Conservation (phyloP, 768 basidiomycete species). For the Psilocybe sp. region DNA sequence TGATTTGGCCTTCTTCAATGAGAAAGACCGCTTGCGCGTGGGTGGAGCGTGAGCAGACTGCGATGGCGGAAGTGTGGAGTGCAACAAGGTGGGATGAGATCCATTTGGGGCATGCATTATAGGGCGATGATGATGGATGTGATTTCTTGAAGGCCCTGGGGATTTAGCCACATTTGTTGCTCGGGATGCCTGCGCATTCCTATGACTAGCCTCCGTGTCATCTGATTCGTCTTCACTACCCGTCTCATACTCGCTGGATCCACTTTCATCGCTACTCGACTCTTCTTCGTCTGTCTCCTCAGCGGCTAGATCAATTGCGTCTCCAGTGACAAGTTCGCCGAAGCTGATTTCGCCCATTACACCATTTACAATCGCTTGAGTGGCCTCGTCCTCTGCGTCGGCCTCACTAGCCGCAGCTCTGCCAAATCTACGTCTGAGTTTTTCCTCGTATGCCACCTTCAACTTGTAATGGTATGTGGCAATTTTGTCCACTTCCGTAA, state of each 20-base stretch:
- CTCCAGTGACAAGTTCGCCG: constrained; percentile 72
- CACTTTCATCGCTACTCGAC: constrained; percentile 36
- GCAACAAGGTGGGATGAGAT: neutral
- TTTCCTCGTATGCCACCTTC: constrained; percentile 91
- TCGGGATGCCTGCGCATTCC: neutral
- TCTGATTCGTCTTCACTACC: constrained; percentile 30
- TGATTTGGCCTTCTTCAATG: constrained; percentile 46
- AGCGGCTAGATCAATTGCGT: constrained; percentile 78
- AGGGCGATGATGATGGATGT: constrained; percentile 4
- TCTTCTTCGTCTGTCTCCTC: constrained; percentile 54
- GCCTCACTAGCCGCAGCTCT: constrained; percentile 51
- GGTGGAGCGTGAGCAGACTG: constrained; percentile 13
- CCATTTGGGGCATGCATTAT: neutral
- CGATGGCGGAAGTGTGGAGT: neutral
- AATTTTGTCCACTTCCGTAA: constrained; percentile 86
- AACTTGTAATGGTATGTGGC: constrained; percentile 92
- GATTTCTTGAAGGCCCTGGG: neutral
- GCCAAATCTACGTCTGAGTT: constrained; percentile 82
- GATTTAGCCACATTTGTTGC: constrained; percentile 1
- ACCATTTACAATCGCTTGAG: constrained; percentile 73
- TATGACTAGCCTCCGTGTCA: constrained; percentile 25
- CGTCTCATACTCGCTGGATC: constrained; percentile 38
- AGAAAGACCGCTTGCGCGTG: constrained; percentile 35
- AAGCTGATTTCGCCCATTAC: constrained; percentile 83
- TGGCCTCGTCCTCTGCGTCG: constrained; percentile 81